These are phyloP conservation scores for Blakeslea trispora DNA, from an alignment of 371 early-diverging fungal genomes.

Conservation along the genomic window DNA sequence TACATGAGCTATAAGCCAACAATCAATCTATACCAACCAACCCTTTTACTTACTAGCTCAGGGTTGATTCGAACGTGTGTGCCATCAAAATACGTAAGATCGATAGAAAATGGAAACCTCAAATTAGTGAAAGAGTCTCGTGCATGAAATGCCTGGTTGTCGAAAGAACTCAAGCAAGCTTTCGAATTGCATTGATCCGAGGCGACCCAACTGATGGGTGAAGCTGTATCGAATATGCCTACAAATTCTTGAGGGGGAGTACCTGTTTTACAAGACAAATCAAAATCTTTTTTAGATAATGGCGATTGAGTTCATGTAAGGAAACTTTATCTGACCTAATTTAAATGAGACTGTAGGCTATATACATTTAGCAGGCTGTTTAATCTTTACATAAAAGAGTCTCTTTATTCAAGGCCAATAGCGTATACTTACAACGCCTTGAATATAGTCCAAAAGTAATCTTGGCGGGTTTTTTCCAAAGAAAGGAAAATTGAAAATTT, in stretches of 20 bases:
- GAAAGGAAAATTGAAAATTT: constrained; percentile 10
- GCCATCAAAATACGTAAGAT: constrained; percentile 32
- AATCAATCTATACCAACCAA: background rate
- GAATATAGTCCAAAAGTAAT: constrained; percentile 9
- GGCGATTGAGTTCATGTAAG: no score
- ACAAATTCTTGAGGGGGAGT: constrained; percentile 31
- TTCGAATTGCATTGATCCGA: constrained; percentile 28
- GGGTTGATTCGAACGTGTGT: constrained; percentile 29
- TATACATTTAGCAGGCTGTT: background rate
- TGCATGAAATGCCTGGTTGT: constrained; percentile 20
- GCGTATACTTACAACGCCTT: constrained; percentile 10
- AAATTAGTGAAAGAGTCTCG: constrained; percentile 24
- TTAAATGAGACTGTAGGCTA: constrained; percentile 17
- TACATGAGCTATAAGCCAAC: background rate
- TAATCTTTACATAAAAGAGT: background rate
- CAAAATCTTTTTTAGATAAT: background rate
- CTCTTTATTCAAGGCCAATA: background rate
- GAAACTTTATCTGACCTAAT: constrained; percentile 1
- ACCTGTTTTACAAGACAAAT: constrained; percentile 10
- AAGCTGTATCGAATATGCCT: constrained; percentile 36
- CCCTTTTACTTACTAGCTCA: constrained; percentile 25
- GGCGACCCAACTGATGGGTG: constrained; percentile 33
- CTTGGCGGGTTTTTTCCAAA: constrained; percentile 4
- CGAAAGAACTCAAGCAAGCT: constrained; percentile 19
- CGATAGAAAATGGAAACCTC: constrained; percentile 17